Evolutionary conservation across 1,139 yeast genomes (phyloP).

Genomic region (Geotrichum aggregatum): DNA sequence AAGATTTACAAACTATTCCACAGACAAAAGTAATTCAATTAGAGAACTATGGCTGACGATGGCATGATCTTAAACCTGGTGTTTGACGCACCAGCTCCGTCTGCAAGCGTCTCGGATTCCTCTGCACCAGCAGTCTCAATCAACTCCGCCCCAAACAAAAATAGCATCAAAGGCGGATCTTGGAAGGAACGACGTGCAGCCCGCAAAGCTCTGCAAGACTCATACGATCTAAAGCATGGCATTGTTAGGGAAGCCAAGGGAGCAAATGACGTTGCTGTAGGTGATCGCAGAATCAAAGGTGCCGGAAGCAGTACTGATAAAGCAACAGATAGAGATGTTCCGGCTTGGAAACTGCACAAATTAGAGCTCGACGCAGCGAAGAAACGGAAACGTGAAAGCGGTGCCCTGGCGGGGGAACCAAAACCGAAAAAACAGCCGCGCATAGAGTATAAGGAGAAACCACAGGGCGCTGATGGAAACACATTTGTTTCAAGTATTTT

Average conservation of each 20-base stretch:
- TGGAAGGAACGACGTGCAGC: slow-evolving; percentile 22
- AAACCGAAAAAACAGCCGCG: slow-evolving; percentile 19
- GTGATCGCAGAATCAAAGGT: slow-evolving; percentile 10
- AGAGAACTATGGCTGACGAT: slow-evolving; percentile 20
- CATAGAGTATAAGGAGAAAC: slow-evolving; percentile 23
- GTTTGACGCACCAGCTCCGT: slow-evolving; percentile 19
- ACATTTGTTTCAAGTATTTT: slow-evolving; percentile 81
- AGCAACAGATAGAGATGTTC: background rate
- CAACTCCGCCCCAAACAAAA: slow-evolving; percentile 12
- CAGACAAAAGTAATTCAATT: background rate
- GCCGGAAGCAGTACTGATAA: slow-evolving; percentile 14
- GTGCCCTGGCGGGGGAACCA: background rate
- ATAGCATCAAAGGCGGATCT: slow-evolving; percentile 20
- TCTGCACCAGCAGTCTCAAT: background rate
- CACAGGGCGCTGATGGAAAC: slow-evolving; percentile 34
- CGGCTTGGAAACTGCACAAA: slow-evolving; percentile 20
- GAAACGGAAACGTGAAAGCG: slow-evolving; percentile 9
- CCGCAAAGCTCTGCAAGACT: slow-evolving; percentile 20
- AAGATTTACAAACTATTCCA: background rate
- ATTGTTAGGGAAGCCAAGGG: slow-evolving; percentile 16
- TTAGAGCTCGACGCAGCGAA: slow-evolving; percentile 6
- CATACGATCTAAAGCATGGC: slow-evolving; percentile 17
- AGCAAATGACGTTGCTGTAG: slow-evolving; percentile 7
- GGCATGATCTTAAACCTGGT: slow-evolving; percentile 22
- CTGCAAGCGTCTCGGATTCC: background rate